Conservation (phyloP, 345 rosid species). For the Capsella bursapastoris region DNA sequence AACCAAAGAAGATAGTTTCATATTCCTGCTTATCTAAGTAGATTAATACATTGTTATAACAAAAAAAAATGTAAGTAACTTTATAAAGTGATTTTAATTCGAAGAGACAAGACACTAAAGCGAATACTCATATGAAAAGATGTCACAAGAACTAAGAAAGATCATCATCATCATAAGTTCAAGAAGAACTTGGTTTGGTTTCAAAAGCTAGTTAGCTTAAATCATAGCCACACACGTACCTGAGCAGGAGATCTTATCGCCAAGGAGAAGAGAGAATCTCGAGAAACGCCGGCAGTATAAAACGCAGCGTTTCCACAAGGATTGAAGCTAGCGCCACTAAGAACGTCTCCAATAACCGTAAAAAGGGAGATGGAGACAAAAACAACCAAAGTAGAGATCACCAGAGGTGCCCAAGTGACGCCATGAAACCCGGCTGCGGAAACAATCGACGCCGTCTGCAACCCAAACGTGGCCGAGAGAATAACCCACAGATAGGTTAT, state of each 20-base stretch:
- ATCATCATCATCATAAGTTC: not conserved
- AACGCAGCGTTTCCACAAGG: constrained; percentile 86
- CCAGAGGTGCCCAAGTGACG: constrained; percentile 54
- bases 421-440: constrained; percentile 56
- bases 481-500: constrained; percentile 80
- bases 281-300: constrained; percentile 81
- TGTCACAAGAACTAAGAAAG: not conserved
- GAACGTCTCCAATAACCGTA: constrained; percentile 52
- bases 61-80: constrained; percentile 5
- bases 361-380: constrained; percentile 71
- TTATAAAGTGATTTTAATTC: constrained; percentile 14
- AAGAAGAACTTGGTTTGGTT: not conserved
- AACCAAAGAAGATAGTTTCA: not conserved
- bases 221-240: constrained; percentile 45
- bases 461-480: constrained; percentile 64
- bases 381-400: constrained; percentile 60
- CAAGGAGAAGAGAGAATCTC: constrained; percentile 79
- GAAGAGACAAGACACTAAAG: constrained; percentile 22
- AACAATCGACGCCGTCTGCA: constrained; percentile 59
- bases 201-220: not conserved
- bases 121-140: constrained; percentile 14
- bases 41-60: not conserved
- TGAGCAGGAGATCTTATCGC: constrained; percentile 91
- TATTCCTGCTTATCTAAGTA: not conserved
- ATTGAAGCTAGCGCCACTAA: constrained; percentile 96